A percentile compares a stretch with the other conserved stretches of the same genome.
phyloP scores from a whole-genome alignment of 208 protist species.

The Spongospora subterranea region DNA sequence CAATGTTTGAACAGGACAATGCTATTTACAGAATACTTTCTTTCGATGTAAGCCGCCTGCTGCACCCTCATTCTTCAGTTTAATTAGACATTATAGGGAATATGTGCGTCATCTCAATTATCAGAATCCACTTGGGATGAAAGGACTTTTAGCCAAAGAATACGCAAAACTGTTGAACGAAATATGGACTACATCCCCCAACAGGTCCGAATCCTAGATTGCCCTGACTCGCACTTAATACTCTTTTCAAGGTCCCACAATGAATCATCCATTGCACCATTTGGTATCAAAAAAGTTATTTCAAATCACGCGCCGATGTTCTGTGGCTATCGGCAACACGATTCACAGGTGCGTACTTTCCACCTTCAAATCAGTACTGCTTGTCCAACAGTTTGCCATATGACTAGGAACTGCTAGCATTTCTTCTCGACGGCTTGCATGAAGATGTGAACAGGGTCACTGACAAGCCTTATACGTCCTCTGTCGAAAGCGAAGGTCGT shows the following conservation, averaged over 20 bases:
- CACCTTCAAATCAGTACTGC: not conserved
- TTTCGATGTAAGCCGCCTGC: not conserved
- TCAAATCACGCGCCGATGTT: slow-evolving; percentile 38
- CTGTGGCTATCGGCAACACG: slow-evolving; percentile 64
- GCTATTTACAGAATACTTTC: slow-evolving; percentile 74
- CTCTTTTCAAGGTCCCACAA: slow-evolving; percentile 1
- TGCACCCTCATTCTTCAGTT: not conserved
- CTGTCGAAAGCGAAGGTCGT: slow-evolving; percentile 57
- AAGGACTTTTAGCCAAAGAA: slow-evolving; percentile 57
- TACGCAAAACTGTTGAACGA: slow-evolving; percentile 57
- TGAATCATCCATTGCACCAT: slow-evolving; percentile 51
- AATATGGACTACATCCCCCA: slow-evolving; percentile 59
- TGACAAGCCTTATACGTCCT: slow-evolving; percentile 71
- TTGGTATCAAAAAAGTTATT: slow-evolving; percentile 40
- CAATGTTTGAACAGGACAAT: slow-evolving; percentile 89
- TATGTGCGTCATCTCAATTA: slow-evolving; percentile 59
- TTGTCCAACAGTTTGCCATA: not conserved
- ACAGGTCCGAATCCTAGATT: not conserved
- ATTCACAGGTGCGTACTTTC: slow-evolving; percentile 56
- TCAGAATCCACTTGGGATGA: slow-evolving; percentile 61
- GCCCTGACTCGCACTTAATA: not conserved
- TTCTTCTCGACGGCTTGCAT: slow-evolving; percentile 84
- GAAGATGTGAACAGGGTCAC: slow-evolving; percentile 84
- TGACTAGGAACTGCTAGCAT: slow-evolving; percentile 75
- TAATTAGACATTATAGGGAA: not conserved